Conservation (phyloP, 352 stramenopile genomes). For the Globisporangium orthogonon region DNA sequence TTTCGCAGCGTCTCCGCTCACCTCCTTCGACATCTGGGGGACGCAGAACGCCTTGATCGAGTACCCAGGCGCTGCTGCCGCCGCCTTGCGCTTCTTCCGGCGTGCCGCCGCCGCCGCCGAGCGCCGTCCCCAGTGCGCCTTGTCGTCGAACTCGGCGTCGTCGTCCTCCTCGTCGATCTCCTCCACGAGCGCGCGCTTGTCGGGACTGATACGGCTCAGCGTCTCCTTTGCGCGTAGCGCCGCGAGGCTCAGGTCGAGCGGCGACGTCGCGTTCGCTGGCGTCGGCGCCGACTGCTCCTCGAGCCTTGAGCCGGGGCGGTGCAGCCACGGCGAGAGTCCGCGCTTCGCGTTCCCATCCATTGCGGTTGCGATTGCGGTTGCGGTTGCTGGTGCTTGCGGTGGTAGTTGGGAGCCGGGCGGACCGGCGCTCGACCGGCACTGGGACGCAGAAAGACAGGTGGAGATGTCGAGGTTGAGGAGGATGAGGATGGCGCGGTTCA, state of each 20-base stretch:
- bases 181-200: constrained; percentile 48
- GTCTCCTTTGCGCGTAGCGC: constrained; percentile 36
- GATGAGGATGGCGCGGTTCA: background rate
- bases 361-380: background rate
- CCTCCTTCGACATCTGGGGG: background rate
- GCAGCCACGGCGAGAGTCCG: constrained; percentile 36
- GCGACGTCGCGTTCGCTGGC: constrained; percentile 15
- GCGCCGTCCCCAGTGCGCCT: constrained; percentile 51
- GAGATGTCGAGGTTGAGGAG: no score
- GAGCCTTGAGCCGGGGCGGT: background rate
- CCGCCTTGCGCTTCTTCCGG: constrained; percentile 11
- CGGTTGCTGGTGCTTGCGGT: constrained; percentile 1
- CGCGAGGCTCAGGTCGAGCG: constrained; percentile 31
- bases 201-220: constrained; percentile 42
- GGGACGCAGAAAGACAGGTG: background rate
- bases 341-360: constrained; percentile 22
- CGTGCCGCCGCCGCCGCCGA: constrained; percentile 15
- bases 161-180: constrained; percentile 70
- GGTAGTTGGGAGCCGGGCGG: background rate
- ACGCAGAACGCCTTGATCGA: constrained; percentile 66
- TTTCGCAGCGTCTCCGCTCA: background rate
- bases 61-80: constrained; percentile 28
- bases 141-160: constrained; percentile 67
- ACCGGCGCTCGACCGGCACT: background rate
- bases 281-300: background rate